A percentile compares a stretch with the other conserved stretches of the same genome.
Evolutionary conservation across 2,329 filamentous ascomycete genomes (phyloP).

Genomic region (Alternaria gaisen): DNA sequence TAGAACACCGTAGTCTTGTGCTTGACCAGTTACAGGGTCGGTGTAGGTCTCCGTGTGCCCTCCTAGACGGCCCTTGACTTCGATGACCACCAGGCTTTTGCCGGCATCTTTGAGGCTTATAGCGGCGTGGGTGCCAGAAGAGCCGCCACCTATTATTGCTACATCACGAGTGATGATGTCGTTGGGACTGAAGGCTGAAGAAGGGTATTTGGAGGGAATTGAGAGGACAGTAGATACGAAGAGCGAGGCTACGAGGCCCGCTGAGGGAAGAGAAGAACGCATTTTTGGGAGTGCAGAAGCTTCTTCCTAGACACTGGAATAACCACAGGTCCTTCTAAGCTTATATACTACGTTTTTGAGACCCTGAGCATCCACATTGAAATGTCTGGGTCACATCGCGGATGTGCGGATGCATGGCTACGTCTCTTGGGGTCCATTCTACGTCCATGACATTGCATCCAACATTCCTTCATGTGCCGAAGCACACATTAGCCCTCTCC

Average conservation of each 20-base stretch:
- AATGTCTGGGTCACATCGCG: neutral
- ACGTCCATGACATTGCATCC: neutral
- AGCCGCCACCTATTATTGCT: constrained; percentile 55
- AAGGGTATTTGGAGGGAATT: neutral
- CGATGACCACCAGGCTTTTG: constrained; percentile 53
- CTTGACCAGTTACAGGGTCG: constrained; percentile 42
- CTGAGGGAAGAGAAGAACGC: neutral
- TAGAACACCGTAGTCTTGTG: constrained; percentile 50
- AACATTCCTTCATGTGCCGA: neutral
- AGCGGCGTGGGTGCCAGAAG: constrained; percentile 53
- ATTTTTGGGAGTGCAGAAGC: neutral
- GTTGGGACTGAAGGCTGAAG: neutral
- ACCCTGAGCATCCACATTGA: neutral
- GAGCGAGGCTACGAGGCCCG: neutral
- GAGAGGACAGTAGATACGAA: neutral
- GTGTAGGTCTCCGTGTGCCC: constrained; percentile 61
- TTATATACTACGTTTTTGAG: neutral
- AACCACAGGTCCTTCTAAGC: neutral
- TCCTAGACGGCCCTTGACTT: constrained; percentile 53
- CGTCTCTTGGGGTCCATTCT: neutral
- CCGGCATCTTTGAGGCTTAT: constrained; percentile 51
- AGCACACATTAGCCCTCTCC: neutral
- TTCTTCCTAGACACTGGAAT: neutral
- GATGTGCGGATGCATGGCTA: neutral
- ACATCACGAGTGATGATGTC: constrained; percentile 36